Conservation (phyloP, 2,329 filamentous ascomycete genomes). For the Fusarium papillatum region DNA sequence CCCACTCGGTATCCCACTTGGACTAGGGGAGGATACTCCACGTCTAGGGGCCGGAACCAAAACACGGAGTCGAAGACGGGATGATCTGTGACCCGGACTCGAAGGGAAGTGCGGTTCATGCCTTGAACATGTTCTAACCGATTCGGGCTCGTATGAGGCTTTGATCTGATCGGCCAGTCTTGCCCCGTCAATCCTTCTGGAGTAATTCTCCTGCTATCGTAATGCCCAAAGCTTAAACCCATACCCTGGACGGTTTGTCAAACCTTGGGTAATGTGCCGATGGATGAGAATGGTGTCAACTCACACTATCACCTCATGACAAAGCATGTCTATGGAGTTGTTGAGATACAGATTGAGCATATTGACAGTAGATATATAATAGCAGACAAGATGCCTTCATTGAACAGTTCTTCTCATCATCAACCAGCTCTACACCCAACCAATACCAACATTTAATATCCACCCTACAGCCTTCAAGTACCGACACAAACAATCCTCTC, state of each 20-base stretch:
- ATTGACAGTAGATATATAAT: constrained; percentile 1
- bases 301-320: background rate
- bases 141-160: background rate
- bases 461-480: background rate
- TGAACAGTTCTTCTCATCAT: background rate
- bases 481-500: background rate
- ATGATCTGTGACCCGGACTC: background rate
- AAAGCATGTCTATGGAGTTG: background rate
- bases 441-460: background rate
- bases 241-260: background rate
- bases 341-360: background rate
- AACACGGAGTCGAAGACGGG: background rate
- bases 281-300: background rate
- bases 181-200: background rate
- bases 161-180: background rate
- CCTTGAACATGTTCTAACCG: background rate
- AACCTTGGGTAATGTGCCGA: background rate
- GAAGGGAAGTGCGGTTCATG: background rate
- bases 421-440: background rate
- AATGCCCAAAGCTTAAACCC: background rate
- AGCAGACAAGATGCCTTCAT: background rate
- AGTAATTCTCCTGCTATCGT: background rate
- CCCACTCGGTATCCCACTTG: constrained; percentile 33
- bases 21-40: background rate
- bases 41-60: background rate